Percentiles rank a stretch among this genome's conserved stretches.
phyloP scores from a whole-genome alignment of 2,329 filamentous ascomycete genomes.

The Catunica adiposa region DNA sequence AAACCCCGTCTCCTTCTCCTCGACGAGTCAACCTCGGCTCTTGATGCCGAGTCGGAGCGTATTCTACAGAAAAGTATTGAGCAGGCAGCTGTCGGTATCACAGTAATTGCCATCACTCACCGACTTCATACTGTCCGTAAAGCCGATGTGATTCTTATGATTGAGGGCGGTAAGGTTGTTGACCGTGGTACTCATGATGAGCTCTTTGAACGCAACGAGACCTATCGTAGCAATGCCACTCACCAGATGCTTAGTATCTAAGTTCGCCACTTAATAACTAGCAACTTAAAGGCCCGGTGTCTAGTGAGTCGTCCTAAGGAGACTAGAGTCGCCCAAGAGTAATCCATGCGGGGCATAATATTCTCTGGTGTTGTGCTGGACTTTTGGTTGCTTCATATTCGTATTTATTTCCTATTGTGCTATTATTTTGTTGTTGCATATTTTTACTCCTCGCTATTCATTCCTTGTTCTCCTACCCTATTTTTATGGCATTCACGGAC shows the following conservation, averaged over 20 bases:
- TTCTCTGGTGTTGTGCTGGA: neutral
- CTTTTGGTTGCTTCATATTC: neutral
- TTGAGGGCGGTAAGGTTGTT: conserved; percentile 35
- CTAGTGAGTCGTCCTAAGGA: neutral
- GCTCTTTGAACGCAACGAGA: conserved; percentile 34
- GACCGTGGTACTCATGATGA: conserved; percentile 38
- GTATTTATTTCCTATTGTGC: neutral
- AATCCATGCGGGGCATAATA: neutral
- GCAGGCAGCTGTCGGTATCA: conserved; percentile 34
- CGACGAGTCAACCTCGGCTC: conserved; percentile 65
- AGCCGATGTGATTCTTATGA: conserved; percentile 41
- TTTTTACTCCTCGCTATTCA: neutral
- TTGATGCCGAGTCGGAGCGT: conserved; percentile 54
- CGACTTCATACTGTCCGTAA: conserved; percentile 38
- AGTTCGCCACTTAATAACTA: neutral
- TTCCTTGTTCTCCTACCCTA: neutral
- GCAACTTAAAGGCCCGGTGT: neutral
- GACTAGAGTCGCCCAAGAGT: neutral
- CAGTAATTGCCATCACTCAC: conserved; percentile 42
- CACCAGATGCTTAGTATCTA: conserved; percentile 30
- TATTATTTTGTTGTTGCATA: neutral
- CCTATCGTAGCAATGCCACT: conserved; percentile 34
- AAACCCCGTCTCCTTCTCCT: conserved; percentile 57
- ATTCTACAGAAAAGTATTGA: conserved; percentile 52
- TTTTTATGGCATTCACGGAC: neutral